These are phyloP conservation scores for Xylaria scruposa DNA, from an alignment of 495 filamentous ascomycete genomes.

Conservation along the genomic window DNA sequence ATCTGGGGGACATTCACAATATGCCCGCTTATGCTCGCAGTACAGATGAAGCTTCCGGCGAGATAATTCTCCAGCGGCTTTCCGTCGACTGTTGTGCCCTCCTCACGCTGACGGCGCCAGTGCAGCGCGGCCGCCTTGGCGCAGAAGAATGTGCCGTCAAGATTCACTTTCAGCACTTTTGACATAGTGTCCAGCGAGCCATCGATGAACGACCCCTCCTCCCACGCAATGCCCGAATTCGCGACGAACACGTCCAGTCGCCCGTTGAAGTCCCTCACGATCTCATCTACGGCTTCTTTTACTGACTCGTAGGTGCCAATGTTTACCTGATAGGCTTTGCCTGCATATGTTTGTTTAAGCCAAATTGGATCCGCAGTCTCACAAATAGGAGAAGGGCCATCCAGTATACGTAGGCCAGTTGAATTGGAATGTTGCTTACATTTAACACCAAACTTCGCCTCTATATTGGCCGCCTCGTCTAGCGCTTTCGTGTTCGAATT, in stretches of 20 bases:
- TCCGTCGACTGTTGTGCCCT: slow-evolving; percentile 70
- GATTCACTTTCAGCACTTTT: slow-evolving; percentile 73
- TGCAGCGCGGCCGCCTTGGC: slow-evolving; percentile 77
- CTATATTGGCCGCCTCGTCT: slow-evolving; percentile 74
- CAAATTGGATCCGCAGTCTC: background rate
- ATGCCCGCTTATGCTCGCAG: slow-evolving; percentile 82
- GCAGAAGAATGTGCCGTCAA: slow-evolving; percentile 84
- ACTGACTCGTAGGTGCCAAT: slow-evolving; percentile 66
- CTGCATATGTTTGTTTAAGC: slow-evolving; percentile 47
- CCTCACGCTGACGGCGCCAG: slow-evolving; percentile 65
- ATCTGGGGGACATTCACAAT: slow-evolving; percentile 89
- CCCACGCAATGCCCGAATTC: slow-evolving; percentile 81
- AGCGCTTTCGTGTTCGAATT: slow-evolving; percentile 76
- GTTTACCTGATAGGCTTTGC: slow-evolving; percentile 78
- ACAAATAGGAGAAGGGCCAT: background rate
- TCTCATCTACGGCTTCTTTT: slow-evolving; percentile 59
- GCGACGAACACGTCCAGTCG: slow-evolving; percentile 82
- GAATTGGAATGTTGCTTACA: slow-evolving; percentile 54
- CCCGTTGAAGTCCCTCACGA: slow-evolving; percentile 72
- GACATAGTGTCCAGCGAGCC: slow-evolving; percentile 69
- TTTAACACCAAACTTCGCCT: slow-evolving; percentile 78
- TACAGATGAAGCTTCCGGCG: slow-evolving; percentile 77
- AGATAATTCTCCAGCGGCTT: slow-evolving; percentile 69
- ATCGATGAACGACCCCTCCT: slow-evolving; percentile 70
- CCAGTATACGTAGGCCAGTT: background rate